Base-by-base conservation (phyloP, 2,329 filamentous ascomycete genomes). In the Aspergillus ustus region DNA sequence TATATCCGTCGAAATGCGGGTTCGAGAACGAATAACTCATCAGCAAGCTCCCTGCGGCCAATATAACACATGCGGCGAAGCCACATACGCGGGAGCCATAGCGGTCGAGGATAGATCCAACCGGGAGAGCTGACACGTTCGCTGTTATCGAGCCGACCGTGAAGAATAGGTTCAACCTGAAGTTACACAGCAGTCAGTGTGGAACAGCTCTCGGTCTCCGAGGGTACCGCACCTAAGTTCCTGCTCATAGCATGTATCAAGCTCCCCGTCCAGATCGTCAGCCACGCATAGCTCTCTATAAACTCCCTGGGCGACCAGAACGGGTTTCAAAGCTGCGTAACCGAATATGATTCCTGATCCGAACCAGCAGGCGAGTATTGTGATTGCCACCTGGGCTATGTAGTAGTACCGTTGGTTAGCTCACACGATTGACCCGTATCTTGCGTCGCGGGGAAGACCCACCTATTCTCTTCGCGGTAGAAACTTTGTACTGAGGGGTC, bases 81-180 rank as follows among this genome's bases (percentile, higher is more conserved):
- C 91, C 90, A 71, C 91, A 92, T 5, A 92, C 81, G 50, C 90
- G 85, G n/a, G 93, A 93, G 1, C 93, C 93, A 72, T 86, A 92
- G 65, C 88, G 85, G 77, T 97, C 93, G 15, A 97, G 85, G 28
- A 96, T 89, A 5, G 91, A 91, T 25, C 93, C 93, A 28, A 96
- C 88, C 1, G 92, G 91, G 2, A 97, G 83, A 40, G 93, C 92
- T 48, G 89, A 91, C 19, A 96, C 89, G 70, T 97, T 97, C 49
- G 93, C 95, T 9, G 87, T 90, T 3, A 96, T 93, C 25, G 92
- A 93, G 28, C 93, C 92, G 43, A 93, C 85, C 9, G 92, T 95
- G 81, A 97, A 97, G 89, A 96, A 96, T 69, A 96, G 81, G 73
- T 97, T 97, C 61, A 97, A 83, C 65, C 78, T 80, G 59, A 40